A percentile compares a stretch with the other conserved stretches of the same genome.
phyloP scores from a whole-genome alignment of 257 asterid genomes.

The Oldenlandia corymbosa region DNA sequence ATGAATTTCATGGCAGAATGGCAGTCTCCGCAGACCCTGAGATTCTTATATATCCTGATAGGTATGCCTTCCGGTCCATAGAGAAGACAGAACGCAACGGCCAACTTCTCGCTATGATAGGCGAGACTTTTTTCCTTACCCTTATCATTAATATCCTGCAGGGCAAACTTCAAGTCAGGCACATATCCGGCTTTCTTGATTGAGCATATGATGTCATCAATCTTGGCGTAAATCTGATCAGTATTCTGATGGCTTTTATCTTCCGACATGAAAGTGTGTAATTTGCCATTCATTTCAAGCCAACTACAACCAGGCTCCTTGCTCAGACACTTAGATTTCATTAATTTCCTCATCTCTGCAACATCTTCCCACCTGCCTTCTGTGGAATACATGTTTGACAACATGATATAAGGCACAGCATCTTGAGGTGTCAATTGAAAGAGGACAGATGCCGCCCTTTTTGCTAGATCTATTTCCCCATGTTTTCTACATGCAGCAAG shows the following conservation, averaged over 20 bases:
- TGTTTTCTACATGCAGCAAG: constrained; percentile 71
- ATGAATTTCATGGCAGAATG: constrained; percentile 59
- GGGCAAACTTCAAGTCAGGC: constrained; percentile 54
- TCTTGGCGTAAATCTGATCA: constrained; percentile 39
- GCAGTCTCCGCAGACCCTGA: constrained; percentile 75
- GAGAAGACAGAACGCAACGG: constrained; percentile 62
- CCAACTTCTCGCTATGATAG: constrained; percentile 80
- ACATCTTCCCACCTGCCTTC: constrained; percentile 67
- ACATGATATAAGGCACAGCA: constrained; percentile 60
- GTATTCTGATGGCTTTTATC: constrained; percentile 50
- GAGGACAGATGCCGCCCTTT: constrained; percentile 53
- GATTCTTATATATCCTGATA: constrained; percentile 55
- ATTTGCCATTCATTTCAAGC: constrained; percentile 50
- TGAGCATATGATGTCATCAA: constrained; percentile 35
- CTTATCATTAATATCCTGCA: constrained; percentile 73
- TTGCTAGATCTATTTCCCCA: constrained; percentile 51
- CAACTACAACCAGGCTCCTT: constrained; percentile 79
- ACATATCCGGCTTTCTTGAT: constrained; percentile 63
- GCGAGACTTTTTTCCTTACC: constrained; percentile 43
- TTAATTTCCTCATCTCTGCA: constrained; percentile 46
- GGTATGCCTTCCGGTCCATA: constrained; percentile 42
- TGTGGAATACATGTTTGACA: constrained; percentile 65
- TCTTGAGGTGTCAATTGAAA: constrained; percentile 61
- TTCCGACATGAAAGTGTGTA: constrained; percentile 49
- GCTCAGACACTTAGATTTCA: constrained; percentile 47